Base-by-base conservation (phyloP, 140 eudicot genomes). In the Erigeron philadelphicus region DNA sequence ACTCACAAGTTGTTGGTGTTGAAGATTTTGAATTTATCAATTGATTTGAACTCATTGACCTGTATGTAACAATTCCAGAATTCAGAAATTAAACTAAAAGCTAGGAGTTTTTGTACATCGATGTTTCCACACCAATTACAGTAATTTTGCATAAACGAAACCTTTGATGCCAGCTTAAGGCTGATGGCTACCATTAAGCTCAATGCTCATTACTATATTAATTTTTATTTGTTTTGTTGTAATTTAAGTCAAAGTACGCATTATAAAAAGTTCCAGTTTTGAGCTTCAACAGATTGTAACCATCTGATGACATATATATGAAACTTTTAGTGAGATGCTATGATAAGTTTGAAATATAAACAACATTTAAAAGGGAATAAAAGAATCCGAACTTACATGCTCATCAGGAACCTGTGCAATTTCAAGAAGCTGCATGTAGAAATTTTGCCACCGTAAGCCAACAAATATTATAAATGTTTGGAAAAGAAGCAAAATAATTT, bases 1-100 rank as follows among this genome's bases (percentile, higher is more conserved):
- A 75, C 96, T 78, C 72, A 89, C 98, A 93, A 77, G 84, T 93
- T 93, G 87, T 89, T 93, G 82, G 98, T 93, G 65, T 93, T 89
- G 83, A 89, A 89, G 48, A 93, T 89, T 68, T 93, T 93, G 89
- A 93, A 93, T 86, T 93, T 93, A 78, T 93, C 98, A 17, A 89
- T 89, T 17, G 98, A 93, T 79, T 93, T 93, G 72, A 93, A 93
- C 80, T 93, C 98, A 70, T 83, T 83, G 60, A 93, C 96, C 96
- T 89, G 89, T 7, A 72, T 17, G 25, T 21, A 70, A 43, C 53
- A 44, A 67, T 25, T 46, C 48, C 35, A n/a, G 18, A 70, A 67
- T 58, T 74, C 49, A 71, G 66, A 25, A 54, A 48, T 11, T 19
- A 9, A 52, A 66, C 41, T 66, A 38, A 2, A 50, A n/a, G 17